Conservation (phyloP, 441 rosid species). For the Brassica balearica region DNA sequence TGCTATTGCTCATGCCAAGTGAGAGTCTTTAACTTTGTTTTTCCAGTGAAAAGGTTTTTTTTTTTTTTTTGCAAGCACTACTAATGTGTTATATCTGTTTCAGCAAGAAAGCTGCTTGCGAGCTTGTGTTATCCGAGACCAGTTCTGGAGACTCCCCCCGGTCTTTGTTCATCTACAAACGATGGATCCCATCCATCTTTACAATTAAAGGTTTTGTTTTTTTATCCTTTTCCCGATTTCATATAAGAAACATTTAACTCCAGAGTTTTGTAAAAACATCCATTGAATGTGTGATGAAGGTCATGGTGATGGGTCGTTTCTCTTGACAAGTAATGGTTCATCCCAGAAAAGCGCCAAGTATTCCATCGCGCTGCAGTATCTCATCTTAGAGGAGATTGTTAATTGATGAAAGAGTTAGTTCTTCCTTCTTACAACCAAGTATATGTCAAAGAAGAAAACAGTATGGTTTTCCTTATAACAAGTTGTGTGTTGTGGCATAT, state of each 20-base stretch:
- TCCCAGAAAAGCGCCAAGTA: constrained; percentile 37
- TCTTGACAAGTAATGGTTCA: constrained; percentile 49
- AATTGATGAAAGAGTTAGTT: not conserved
- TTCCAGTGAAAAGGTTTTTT: not conserved
- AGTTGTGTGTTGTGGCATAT: too few species aligned
- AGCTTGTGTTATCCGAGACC: constrained; percentile 72
- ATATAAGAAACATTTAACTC: not conserved
- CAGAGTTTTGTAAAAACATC: constrained; percentile 1
- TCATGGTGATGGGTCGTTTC: constrained; percentile 71
- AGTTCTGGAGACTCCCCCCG: constrained; percentile 76
- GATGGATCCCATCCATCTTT: constrained; percentile 72
- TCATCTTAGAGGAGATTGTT: constrained; percentile 40
- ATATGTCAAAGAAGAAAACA: not conserved
- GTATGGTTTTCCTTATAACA: not conserved
- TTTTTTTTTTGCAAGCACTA: too few species aligned
- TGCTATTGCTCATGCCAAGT: constrained; percentile 73
- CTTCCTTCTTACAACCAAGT: too few species aligned
- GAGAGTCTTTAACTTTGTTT: constrained; percentile 28
- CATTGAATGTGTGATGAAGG: constrained; percentile 46
- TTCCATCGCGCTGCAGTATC: constrained; percentile 45
- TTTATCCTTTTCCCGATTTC: not conserved
- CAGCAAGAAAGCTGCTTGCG: constrained; percentile 57
- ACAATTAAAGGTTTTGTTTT: constrained; percentile 61
- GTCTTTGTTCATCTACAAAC: constrained; percentile 73
- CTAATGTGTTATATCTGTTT: not conserved